These are phyloP conservation scores for Trichomonascus vanleenenianus DNA, from an alignment of 805 yeast genomes.

Conservation along the genomic window DNA sequence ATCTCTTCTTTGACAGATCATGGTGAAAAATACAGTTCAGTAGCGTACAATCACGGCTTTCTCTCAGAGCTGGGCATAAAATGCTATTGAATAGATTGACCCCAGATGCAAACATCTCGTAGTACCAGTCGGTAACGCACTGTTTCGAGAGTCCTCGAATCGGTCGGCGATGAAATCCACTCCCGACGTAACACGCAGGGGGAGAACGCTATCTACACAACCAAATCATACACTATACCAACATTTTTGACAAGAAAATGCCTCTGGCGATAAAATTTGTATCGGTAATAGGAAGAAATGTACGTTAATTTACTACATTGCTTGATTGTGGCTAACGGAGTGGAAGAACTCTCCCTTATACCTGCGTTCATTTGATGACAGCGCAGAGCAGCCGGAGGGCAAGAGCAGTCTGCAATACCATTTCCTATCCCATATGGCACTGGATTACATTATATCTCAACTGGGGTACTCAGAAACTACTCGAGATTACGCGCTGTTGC, in stretches of 20 bases:
- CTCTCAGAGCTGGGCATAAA: constrained; percentile 25
- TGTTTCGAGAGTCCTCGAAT: too few relatives aligned
- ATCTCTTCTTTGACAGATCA: not conserved
- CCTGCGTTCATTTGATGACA: constrained; percentile 13
- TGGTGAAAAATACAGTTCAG: constrained; percentile 30
- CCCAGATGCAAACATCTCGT: constrained; percentile 23
- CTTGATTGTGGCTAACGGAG: not conserved
- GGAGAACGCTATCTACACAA: constrained; percentile 1
- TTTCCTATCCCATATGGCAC: constrained; percentile 31
- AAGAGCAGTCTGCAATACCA: constrained; percentile 22
- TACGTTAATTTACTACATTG: constrained; percentile 7
- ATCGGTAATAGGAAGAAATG: constrained; percentile 20
- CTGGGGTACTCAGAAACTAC: constrained; percentile 13
- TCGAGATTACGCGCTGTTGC: constrained; percentile 19
- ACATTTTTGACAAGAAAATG: constrained; percentile 14
- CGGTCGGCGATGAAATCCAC: not conserved
- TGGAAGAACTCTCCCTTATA: constrained; percentile 21
- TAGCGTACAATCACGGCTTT: constrained; percentile 22
- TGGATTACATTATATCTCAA: constrained; percentile 27
- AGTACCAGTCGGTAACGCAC: not conserved
- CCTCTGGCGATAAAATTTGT: constrained; percentile 20
- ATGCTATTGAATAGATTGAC: constrained; percentile 16
- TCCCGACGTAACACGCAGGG: not conserved
- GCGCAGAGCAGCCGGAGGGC: not conserved
- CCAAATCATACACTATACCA: not conserved